A percentile compares a stretch with the other conserved stretches of the same genome.
These are phyloP conservation scores for Trypanosomatidae sp. DNA, from an alignment of 208 protist genomes.

Conservation along the genomic window DNA sequence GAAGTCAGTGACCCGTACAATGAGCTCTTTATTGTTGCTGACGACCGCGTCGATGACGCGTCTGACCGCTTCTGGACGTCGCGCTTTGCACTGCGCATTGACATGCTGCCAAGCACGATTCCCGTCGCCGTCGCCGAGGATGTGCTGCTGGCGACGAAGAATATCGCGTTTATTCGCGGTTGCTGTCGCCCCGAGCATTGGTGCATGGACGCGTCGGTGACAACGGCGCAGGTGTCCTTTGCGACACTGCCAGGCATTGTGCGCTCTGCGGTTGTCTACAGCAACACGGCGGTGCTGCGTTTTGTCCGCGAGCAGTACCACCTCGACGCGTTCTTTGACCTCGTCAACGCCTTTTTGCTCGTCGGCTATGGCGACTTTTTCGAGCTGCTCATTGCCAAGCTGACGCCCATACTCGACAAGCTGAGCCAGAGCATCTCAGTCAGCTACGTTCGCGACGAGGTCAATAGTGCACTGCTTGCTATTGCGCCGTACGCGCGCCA, in stretches of 20 bases:
- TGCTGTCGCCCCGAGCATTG: slow-evolving; percentile 47
- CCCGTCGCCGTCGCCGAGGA: slow-evolving; percentile 19
- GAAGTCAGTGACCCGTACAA: slow-evolving; percentile 40
- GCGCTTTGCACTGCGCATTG: slow-evolving; percentile 24
- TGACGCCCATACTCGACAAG: slow-evolving; percentile 31
- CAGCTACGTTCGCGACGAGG: slow-evolving; percentile 34
- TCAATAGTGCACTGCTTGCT: slow-evolving; percentile 30
- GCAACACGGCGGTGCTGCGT: slow-evolving; percentile 37
- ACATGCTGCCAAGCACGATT: slow-evolving; percentile 52
- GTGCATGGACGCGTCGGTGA: slow-evolving; percentile 27
- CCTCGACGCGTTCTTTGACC: slow-evolving; percentile 28
- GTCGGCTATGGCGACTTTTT: slow-evolving; percentile 60
- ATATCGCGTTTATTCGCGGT: slow-evolving; percentile 42
- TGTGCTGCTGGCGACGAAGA: slow-evolving; percentile 40
- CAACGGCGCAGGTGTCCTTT: slow-evolving; percentile 23
- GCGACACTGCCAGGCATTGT: slow-evolving; percentile 22
- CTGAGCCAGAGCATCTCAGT: slow-evolving; percentile 29
- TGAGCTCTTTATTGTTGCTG: slow-evolving; percentile 40
- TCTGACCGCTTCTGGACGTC: slow-evolving; percentile 35
- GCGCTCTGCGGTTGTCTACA: slow-evolving; percentile 18
- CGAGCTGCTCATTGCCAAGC: slow-evolving; percentile 34
- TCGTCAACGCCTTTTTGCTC: slow-evolving; percentile 49
- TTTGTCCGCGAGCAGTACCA: slow-evolving; percentile 36
- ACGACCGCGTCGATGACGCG: slow-evolving; percentile 19
- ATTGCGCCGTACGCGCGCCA: slow-evolving; percentile 31